These are phyloP conservation scores for Porcisia hertigi DNA, from an alignment of 208 protist genomes.

Conservation along the genomic window DNA sequence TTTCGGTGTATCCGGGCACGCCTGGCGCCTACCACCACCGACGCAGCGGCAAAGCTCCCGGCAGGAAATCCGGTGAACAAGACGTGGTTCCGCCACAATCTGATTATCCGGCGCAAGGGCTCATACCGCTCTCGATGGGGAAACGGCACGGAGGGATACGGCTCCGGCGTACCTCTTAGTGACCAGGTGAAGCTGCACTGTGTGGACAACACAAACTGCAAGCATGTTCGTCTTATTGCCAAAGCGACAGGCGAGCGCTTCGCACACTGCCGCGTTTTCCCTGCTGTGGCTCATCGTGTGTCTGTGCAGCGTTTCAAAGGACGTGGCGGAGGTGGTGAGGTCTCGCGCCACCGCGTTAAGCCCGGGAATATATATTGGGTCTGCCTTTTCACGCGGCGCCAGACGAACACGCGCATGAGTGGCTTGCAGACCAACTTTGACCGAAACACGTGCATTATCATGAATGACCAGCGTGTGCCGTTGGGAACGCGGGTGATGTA, in stretches of 20 bases:
- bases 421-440: constrained; percentile 92
- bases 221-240: constrained; percentile 89
- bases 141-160: constrained; percentile 82
- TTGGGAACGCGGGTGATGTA: constrained; percentile 92
- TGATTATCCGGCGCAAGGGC: constrained; percentile 86
- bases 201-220: constrained; percentile 93
- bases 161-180: constrained; percentile 78
- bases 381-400: constrained; percentile 85
- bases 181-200: constrained; percentile 92
- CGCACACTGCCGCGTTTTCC: constrained; percentile 87
- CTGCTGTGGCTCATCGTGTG: constrained; percentile 87
- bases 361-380: constrained; percentile 91
- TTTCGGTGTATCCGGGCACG: constrained; percentile 34
- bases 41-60: constrained; percentile 85
- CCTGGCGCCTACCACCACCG: constrained; percentile 66
- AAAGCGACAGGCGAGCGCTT: constrained; percentile 88
- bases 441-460: constrained; percentile 91
- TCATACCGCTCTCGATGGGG: constrained; percentile 88
- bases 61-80: constrained; percentile 85
- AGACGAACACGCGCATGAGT: constrained; percentile 87
- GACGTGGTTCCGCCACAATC: constrained; percentile 84
- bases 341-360: constrained; percentile 75
- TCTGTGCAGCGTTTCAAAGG: constrained; percentile 89
- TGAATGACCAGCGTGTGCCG: constrained; percentile 91
- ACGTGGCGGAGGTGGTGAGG: constrained; percentile 56